A percentile compares a stretch with the other conserved stretches of the same genome.
Evolutionary conservation across 768 basidiomycete species (phyloP).

Genomic region (Serendipita indica): DNA sequence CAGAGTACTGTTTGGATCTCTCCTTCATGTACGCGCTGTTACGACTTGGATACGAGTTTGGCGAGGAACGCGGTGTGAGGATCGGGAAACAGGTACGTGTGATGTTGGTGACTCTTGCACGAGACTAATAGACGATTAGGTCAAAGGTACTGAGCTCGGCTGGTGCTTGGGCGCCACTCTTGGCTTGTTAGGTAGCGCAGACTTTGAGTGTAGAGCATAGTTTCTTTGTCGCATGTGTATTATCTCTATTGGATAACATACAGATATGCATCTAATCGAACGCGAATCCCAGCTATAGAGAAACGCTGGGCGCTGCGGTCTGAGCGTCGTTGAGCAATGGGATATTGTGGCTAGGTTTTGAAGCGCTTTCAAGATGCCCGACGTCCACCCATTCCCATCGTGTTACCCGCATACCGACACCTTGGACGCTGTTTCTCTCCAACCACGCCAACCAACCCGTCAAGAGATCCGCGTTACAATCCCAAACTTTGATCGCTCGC

Average conservation of each 20-base stretch:
- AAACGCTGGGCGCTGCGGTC: too few relatives aligned
- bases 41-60: constrained; percentile 82
- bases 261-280: too few relatives aligned
- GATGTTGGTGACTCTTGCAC: constrained; percentile 24
- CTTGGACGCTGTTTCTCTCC: constrained; percentile 55
- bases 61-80: constrained; percentile 44
- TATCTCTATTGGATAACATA: too few relatives aligned
- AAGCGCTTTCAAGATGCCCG: neutral
- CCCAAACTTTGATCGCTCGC: constrained; percentile 80
- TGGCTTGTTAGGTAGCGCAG: constrained; percentile 42
- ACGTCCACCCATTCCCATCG: constrained; percentile 40
- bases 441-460: constrained; percentile 72
- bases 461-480: constrained; percentile 65
- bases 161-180: constrained; percentile 85
- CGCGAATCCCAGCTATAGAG: too few relatives aligned
- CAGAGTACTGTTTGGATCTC: constrained; percentile 91
- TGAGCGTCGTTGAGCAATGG: too few relatives aligned
- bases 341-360: too few relatives aligned
- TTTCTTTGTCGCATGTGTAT: neutral
- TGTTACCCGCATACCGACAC: constrained; percentile 75
- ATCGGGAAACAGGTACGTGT: constrained; percentile 73
- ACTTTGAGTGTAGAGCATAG: constrained; percentile 12
- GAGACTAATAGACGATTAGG: constrained; percentile 15
- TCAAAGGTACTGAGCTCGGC: constrained; percentile 74
- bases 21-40: constrained; percentile 89